These are phyloP conservation scores for Tetrapyrgos nigripes DNA, from an alignment of 1,284 basidiomycete genomes.

Conservation along the genomic window DNA sequence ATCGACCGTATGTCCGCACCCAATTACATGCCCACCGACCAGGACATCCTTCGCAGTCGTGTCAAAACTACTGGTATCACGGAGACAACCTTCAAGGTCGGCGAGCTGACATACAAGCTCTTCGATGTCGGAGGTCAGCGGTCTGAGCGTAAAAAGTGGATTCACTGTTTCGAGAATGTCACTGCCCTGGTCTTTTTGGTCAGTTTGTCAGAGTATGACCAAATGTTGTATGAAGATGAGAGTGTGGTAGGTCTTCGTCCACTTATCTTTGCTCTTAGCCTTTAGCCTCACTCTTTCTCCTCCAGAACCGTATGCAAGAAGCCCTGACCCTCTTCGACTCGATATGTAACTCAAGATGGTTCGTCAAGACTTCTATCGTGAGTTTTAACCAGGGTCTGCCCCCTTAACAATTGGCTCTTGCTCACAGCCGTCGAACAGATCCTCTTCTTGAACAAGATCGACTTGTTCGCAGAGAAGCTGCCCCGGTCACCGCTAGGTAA, in stretches of 20 bases:
- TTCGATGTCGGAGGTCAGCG: conserved; percentile 97
- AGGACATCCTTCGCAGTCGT: conserved; percentile 85
- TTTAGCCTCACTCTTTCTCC: conserved; percentile 53
- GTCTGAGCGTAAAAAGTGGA: conserved; percentile 95
- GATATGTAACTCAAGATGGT: conserved; percentile 96
- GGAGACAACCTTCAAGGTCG: conserved; percentile 93
- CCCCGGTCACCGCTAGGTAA: conserved; percentile 82
- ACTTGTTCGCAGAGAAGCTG: conserved; percentile 94
- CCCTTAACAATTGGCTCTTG: conserved; percentile 7
- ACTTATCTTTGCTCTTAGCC: conserved; percentile 6
- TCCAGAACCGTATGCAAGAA: conserved; percentile 86
- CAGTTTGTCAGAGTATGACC: conserved; percentile 93
- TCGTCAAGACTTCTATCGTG: conserved; percentile 88
- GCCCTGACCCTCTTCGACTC: conserved; percentile 87
- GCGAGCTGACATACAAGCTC: conserved; percentile 90
- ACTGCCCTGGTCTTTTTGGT: conserved; percentile 96
- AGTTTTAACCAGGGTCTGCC: conserved; percentile 29
- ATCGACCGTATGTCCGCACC: conserved; percentile 75
- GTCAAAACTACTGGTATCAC: conserved; percentile 98
- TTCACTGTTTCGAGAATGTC: conserved; percentile 97
- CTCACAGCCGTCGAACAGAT: conserved; percentile 52
- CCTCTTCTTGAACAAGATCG: conserved; percentile 95
- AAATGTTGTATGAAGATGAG: conserved; percentile 93
- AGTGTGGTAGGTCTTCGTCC: conserved; percentile 71
- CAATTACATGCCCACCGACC: conserved; percentile 81